Conservation (phyloP, 176 grass and related monocot genomes). For the Avena insularis region DNA sequence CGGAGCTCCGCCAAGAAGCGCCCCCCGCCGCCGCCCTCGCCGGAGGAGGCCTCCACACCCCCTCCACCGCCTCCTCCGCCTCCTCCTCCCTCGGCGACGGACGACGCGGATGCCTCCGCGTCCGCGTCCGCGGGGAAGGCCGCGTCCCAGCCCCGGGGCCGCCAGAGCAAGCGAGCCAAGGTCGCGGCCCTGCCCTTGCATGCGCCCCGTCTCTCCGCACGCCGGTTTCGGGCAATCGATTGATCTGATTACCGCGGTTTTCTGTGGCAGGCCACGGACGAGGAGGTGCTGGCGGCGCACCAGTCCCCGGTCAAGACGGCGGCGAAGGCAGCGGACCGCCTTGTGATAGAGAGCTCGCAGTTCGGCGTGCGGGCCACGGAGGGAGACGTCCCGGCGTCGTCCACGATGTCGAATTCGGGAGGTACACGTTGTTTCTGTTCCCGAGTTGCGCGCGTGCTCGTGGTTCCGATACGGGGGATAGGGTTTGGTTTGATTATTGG, state of each 20-base stretch:
- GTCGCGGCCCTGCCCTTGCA: constrained; percentile 29
- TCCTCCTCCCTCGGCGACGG: background rate
- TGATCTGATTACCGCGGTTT: constrained; percentile 23
- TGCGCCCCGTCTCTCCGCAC: background rate
- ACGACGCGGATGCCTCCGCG: background rate
- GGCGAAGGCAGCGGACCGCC: constrained; percentile 13
- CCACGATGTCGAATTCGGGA: constrained; percentile 38
- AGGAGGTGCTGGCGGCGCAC: background rate
- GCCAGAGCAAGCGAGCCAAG: constrained; percentile 68
- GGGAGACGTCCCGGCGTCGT: constrained; percentile 9
- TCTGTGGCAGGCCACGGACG: background rate
- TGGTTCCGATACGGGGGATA: background rate
- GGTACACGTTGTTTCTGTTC: background rate
- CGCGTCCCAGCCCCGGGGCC: constrained; percentile 12
- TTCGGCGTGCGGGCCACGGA: background rate
- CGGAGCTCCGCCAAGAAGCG: constrained; percentile 54
- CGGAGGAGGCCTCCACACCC: constrained; percentile 34
- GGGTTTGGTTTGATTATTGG: background rate
- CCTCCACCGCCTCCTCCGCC: background rate
- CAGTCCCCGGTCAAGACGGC: background rate
- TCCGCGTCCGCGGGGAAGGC: background rate
- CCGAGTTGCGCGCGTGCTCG: background rate
- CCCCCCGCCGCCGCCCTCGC: background rate
- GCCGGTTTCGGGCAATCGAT: background rate
- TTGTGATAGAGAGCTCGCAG: constrained; percentile 7